A percentile compares a stretch with the other conserved stretches of the same genome.
Conservation (phyloP, 768 basidiomycete species). For the Candolleomyces efflorescens region DNA sequence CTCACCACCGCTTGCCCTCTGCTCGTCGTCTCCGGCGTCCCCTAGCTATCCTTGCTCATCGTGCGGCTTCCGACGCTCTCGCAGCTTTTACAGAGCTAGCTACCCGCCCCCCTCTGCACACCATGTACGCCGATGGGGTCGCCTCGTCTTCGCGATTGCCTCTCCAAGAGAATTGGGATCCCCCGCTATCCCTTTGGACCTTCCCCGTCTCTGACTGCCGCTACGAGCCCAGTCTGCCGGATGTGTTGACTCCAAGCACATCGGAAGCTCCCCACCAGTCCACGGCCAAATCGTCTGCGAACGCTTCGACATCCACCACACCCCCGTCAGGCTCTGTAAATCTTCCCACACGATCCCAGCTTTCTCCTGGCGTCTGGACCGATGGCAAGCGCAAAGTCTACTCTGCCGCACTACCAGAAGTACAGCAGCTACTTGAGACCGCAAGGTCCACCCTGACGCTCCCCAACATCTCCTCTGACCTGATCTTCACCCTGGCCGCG, state of each 20-base stretch:
- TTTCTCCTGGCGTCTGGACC: constrained; percentile 35
- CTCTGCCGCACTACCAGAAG: constrained; percentile 45
- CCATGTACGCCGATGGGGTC: constrained; percentile 14
- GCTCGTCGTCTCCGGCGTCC: constrained; percentile 7
- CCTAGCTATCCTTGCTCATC: background rate
- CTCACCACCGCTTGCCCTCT: constrained; percentile 8
- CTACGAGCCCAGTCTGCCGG: background rate
- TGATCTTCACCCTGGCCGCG: constrained; percentile 55
- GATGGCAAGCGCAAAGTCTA: constrained; percentile 35
- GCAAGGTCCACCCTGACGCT: constrained; percentile 36
- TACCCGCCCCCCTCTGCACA: constrained; percentile 8
- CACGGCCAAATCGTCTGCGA: constrained; percentile 13
- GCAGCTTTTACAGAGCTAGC: background rate
- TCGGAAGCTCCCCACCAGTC: constrained; percentile 13
- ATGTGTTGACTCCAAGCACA: background rate
- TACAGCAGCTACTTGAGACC: constrained; percentile 42
- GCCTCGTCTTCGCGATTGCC: constrained; percentile 9
- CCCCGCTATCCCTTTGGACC: constrained; percentile 3
- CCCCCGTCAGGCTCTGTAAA: constrained; percentile 17
- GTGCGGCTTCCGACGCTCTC: constrained; percentile 3
- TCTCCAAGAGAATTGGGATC: constrained; percentile 5
- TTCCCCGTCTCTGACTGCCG: constrained; percentile 11
- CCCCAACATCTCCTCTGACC: constrained; percentile 34
- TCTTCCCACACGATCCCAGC: constrained; percentile 22
- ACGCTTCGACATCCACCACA: constrained; percentile 15